phyloP scores from a whole-genome alignment of 108 stramenopile genomes.

The Mediolabrus comicus region DNA sequence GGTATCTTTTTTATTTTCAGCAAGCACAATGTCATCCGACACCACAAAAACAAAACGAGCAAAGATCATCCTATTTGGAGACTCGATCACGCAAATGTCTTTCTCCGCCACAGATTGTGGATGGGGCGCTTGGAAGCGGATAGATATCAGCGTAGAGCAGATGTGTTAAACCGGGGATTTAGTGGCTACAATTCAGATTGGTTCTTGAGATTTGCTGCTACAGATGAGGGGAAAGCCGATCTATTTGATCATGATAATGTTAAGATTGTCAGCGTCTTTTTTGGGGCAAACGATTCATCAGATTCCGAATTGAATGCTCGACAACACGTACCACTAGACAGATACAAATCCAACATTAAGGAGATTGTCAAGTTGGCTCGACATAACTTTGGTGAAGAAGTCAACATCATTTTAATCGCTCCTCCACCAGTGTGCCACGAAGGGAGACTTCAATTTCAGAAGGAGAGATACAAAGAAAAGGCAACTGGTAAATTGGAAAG shows the following conservation, averaged over 20 bases:
- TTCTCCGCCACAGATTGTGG: conserved; percentile 28
- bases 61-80: conserved; percentile 65
- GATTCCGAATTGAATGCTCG: conserved; percentile 29
- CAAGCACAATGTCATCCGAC: not conserved
- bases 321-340: conserved; percentile 63
- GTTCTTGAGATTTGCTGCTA: conserved; percentile 11
- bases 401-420: conserved; percentile 54
- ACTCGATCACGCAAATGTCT: conserved; percentile 66
- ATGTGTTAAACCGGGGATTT: conserved; percentile 76
- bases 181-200: conserved; percentile 68
- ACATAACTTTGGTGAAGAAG: conserved; percentile 18
- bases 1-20: not conserved
- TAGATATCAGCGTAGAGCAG: conserved; percentile 66
- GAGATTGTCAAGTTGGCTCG: conserved; percentile 38
- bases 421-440: conserved; percentile 73
- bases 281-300: conserved; percentile 81
- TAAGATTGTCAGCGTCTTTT: conserved; percentile 55
- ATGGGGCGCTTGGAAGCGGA: conserved; percentile 60
- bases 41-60: not conserved
- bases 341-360: conserved; percentile 60
- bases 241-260: conserved; percentile 19
- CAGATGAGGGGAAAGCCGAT: conserved; percentile 24
- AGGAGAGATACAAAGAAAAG: conserved; percentile 59
- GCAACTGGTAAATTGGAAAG: conserved; percentile 59
- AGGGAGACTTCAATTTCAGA: conserved; percentile 55